These are phyloP conservation scores for Fusarium subglutinans DNA, from an alignment of 2,329 filamentous ascomycete genomes.

Conservation along the genomic window DNA sequence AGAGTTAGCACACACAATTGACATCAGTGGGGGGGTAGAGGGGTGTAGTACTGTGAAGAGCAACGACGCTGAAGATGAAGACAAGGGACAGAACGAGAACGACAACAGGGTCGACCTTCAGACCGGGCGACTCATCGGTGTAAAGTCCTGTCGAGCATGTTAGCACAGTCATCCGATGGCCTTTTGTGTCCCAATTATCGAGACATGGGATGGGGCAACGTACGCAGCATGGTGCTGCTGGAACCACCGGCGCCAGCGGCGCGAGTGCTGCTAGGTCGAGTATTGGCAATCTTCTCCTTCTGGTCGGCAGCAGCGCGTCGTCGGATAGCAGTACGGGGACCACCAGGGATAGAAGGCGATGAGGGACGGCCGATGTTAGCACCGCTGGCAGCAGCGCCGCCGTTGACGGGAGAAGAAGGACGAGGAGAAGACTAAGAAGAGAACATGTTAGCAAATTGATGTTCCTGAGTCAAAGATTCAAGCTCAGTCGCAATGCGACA, in stretches of 20 bases:
- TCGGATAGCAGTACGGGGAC: constrained; percentile 93
- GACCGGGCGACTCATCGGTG: constrained; percentile 95
- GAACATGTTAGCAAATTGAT: not conserved
- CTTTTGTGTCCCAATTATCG: not conserved
- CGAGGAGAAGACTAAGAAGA: constrained; percentile 64
- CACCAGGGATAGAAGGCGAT: constrained; percentile 89
- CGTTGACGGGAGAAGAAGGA: constrained; percentile 67
- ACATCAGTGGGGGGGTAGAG: not conserved
- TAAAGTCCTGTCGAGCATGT: constrained; percentile 75
- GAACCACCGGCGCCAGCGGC: constrained; percentile 94
- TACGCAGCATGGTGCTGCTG: constrained; percentile 98
- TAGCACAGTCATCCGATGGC: constrained; percentile 34
- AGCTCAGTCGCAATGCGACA: constrained; percentile 35
- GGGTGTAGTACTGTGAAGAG: constrained; percentile 83
- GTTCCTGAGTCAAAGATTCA: not conserved
- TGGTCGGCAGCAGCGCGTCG: constrained; percentile 95
- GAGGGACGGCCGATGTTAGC: constrained; percentile 79
- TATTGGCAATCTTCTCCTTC: constrained; percentile 97
- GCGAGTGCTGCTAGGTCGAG: constrained; percentile 88
- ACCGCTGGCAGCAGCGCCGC: constrained; percentile 69
- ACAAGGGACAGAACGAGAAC: constrained; percentile 95
- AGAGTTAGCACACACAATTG: constrained; percentile 32
- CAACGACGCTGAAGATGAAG: constrained; percentile 99
- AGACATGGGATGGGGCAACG: constrained; percentile 53
- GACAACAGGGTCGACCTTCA: constrained; percentile 98